Evolutionary conservation across 2,329 filamentous ascomycete genomes (phyloP), one percentile per base, ranked within the genome.

Genomic region (Monilinia vaccinii-corymbosi): DNA sequence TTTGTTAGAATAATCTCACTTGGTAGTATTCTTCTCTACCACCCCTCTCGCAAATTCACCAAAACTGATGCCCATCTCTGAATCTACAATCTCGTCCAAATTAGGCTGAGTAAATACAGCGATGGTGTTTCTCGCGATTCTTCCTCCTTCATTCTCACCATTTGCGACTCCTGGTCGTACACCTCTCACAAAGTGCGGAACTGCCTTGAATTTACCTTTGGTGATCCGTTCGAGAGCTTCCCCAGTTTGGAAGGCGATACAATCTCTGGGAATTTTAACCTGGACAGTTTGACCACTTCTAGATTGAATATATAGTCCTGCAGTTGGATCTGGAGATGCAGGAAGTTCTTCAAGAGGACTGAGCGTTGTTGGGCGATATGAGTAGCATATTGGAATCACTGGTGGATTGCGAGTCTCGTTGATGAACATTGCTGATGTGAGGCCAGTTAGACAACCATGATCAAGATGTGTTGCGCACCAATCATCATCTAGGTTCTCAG

Each of bases 21-120:
- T 71, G 9, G 69, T 66, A 31, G 70, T 72, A 60, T 73, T 72
- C 64, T 72, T 72, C 62, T 67, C 71, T 16, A 73, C 70, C 23
- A 73, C 66, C 2, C 71, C 70, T 50, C 70, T 68, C 32, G 88
- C 88, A 77, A 92, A 91, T 69, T 87, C 82, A 25, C 87, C 89
- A 79, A 92, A 93, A 44, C 82, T 87, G 60, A 85, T 78, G 42
- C 82, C 80, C 67, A 83, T 79, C 71, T 81, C 77, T 61, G 83
- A 79, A 70, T 93, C 89, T 16, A 93, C 87, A 74, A 84, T 81
- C 67, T 92, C 89, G 67, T 83, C 88, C 62, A 97, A 74, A 76
- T 97, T 96, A 28, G 94, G 94, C 80, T 99, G 94, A 61, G 93
- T 99, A 71, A 97, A 99, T 11, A 97, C 91, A 0, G 94, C 94